Evolutionary conservation across 495 filamentous ascomycete genomes (phyloP), one percentile per base, ranked within the genome.

Genomic region (Daldinia vernicosa): DNA sequence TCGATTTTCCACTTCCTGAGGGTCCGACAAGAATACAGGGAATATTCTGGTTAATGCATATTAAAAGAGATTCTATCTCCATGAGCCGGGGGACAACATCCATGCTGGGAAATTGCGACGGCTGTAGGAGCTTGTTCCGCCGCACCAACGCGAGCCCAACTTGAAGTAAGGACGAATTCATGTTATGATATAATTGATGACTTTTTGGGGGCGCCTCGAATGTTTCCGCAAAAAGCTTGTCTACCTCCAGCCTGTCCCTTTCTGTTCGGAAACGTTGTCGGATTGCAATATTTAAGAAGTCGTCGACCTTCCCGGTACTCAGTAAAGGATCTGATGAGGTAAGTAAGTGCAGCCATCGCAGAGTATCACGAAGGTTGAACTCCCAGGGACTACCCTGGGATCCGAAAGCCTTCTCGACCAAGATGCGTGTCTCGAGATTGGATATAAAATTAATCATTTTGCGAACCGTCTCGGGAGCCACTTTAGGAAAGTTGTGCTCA

Each of bases 311-410:
- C 1, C 83, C 81, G 19, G 79, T 79, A 17, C 83, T 71, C 62
- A 92, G 75, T 33, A 93, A 70, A 45, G 84, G 78, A 75, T 89
- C 76, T 60, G 86, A 61, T 35, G 86, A 84, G 6, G 82, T 85
- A 33, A 93, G 81, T 50, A 99, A 75, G 61, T 93, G 86, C 33
- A 98, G 84, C 95, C 95, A 98, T 39, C 96, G 87, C 51, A 94
- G 86, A 6, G 91, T 92, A 79, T 99, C 96, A 75, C 96, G 89
- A 67, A 99, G 81, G 70, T 99, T 99, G 74, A 99, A 93, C 74
- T 99, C 96, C 96, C 95, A 98, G 2, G 95, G 96, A 9, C 91
- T 91, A 53, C 96, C 96, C 56, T 90, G 82, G n/a, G 87, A 81
- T 15, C 92, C 95, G 70, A 98, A 89, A 35, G 81, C 79, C 51